Evolutionary conservation across 176 grass and related monocot genomes (phyloP).

Genomic region (Aegilops tauschii): DNA sequence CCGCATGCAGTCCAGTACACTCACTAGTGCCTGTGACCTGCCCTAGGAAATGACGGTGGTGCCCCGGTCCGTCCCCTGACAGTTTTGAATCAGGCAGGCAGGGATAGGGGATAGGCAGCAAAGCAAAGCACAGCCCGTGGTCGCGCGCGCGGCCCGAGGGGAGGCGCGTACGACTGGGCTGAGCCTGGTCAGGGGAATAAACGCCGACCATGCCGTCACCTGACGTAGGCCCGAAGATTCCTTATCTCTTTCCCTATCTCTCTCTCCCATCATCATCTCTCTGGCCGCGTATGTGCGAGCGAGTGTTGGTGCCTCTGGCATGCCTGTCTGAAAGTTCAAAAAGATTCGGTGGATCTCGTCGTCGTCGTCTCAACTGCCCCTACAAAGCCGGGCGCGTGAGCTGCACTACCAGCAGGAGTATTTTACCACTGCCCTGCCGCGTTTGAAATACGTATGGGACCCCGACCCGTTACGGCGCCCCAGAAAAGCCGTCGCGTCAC

Average conservation of each 20-base stretch:
- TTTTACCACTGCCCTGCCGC: background rate
- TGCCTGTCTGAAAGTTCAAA: background rate
- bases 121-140: background rate
- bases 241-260: background rate
- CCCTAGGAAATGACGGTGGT: background rate
- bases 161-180: background rate
- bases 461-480: too few relatives aligned
- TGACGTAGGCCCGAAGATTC: slow-evolving; percentile 42
- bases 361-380: background rate
- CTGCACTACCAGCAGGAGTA: background rate
- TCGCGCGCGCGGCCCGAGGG: background rate
- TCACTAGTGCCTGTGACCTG: background rate
- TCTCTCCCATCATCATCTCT: background rate
- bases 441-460: background rate
- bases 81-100: background rate
- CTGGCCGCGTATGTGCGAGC: background rate
- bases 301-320: too few relatives aligned
- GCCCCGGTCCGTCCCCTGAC: background rate
- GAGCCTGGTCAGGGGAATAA: slow-evolving; percentile 27
- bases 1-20: background rate
- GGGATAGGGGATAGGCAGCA: too few relatives aligned
- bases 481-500: too few relatives aligned
- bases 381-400: slow-evolving; percentile 2
- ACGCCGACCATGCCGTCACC: slow-evolving; percentile 42
- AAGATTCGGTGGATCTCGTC: slow-evolving; percentile 11